Base-by-base conservation (phyloP, 345 rosid genomes). In the Rhizophora mangle region DNA sequence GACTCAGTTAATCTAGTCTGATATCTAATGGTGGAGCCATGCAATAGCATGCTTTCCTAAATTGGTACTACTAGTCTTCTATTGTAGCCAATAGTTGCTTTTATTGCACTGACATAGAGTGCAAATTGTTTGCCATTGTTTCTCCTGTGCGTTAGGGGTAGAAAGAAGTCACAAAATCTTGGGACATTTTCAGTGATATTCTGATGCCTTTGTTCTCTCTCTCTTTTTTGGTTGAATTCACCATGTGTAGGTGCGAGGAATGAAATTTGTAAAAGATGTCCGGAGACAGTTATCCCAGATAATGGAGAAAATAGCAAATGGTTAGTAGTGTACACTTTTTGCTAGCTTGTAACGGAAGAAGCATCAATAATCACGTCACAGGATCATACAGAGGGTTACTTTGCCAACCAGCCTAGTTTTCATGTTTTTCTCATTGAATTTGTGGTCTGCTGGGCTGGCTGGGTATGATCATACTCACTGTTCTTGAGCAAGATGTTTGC, bases 211-310 rank as follows among this genome's bases (percentile, higher is more conserved):
- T 19, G 21, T 36, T 27, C 5, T 30, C 5, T 31, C 5, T 31
- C 5, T 31, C 6, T 31, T 6, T 31, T 4, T 31, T 22, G 62
- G 11, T 34, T 46, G 60, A 60, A 59, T 55, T 57, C 21, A 26
- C 62, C 63, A 61, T 72, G 53, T 78, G 68, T 71, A 95, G 99
- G 92, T 89, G 64, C 88, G 96, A 68, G 97, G 99, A 68, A 95
- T 95, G 99, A 74, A 46, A 78, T 92, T 95, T 79, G 96, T 85
- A 74, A 95, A 80, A 84, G 99, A 95, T 76, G 90, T 91, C 36
- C 83, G 96, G 76, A 88, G 75, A 84, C 97, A 95, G 74, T 70
- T 95, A 64, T 85, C 83, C 76, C 97, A 92, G 80, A 88, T 95
- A 77, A 91, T 95, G 96, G 88, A 88, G 77, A 91, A 88, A 77